A percentile compares a stretch with the other conserved stretches of the same genome.
phyloP scores from a whole-genome alignment of 139 green algal genomes.

The Astrephomene gubernaculifera region DNA sequence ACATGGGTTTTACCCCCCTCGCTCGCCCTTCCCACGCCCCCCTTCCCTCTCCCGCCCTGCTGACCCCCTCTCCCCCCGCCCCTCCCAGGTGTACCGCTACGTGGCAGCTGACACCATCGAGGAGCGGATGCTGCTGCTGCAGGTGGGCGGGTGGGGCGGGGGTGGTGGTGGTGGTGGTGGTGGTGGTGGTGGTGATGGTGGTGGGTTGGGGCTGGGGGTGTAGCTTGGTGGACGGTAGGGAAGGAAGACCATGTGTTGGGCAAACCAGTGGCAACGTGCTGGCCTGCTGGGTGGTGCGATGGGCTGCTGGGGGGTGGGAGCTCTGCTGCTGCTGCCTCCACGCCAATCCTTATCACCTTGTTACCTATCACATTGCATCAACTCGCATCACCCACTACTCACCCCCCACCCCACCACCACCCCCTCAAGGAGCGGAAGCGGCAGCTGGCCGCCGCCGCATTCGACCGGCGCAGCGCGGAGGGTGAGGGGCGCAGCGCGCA shows the following conservation, averaged over 20 bases:
- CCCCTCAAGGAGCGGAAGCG: slow-evolving; percentile 62
- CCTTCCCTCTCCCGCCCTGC: background rate
- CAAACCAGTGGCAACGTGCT: too few species aligned
- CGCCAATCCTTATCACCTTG: too few species aligned
- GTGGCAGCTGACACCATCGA: slow-evolving; percentile 74
- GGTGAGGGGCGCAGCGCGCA: slow-evolving; percentile 39
- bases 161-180: too few species aligned
- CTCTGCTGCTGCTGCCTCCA: background rate
- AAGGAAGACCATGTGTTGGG: background rate
- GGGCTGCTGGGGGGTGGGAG: background rate
- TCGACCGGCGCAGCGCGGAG: slow-evolving; percentile 43
- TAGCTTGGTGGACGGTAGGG: background rate
- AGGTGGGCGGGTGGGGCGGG: slow-evolving; percentile 47
- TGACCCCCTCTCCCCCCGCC: background rate
- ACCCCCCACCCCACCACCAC: background rate
- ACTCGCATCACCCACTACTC: slow-evolving; percentile 3
- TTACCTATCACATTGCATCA: too few species aligned
- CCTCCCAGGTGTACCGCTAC: slow-evolving; percentile 61
- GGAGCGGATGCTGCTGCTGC: slow-evolving; percentile 85
- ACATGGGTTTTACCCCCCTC: too few species aligned
- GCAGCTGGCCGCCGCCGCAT: slow-evolving; percentile 54
- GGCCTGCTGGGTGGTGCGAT: background rate
- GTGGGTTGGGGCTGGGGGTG: background rate
- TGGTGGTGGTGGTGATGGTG: too few species aligned
- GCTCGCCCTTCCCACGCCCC: background rate